phyloP scores from a whole-genome alignment of 495 filamentous ascomycete genomes.

The Aspergillus leporis region DNA sequence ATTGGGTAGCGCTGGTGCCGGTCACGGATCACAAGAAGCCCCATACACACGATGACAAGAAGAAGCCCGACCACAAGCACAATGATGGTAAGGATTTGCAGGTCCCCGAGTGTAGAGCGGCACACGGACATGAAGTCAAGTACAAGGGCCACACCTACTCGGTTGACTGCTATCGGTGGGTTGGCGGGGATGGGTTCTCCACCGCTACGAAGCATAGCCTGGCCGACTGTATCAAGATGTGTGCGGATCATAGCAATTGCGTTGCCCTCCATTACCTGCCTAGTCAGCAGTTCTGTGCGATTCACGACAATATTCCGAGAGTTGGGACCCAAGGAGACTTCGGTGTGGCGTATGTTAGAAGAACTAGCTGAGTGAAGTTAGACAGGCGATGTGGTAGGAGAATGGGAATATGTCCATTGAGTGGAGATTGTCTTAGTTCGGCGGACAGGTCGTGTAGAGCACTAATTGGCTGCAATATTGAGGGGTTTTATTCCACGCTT shows the following conservation, averaged over 20 bases:
- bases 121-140: background rate
- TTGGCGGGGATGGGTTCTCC: background rate
- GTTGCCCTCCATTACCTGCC: slow-evolving; percentile 1
- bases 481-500: too few relatives aligned
- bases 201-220: background rate
- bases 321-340: slow-evolving; percentile 3
- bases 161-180: slow-evolving; percentile 2
- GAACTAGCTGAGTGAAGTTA: background rate
- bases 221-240: slow-evolving; percentile 6
- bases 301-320: slow-evolving; percentile 2
- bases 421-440: too few relatives aligned
- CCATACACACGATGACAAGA: background rate
- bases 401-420: too few relatives aligned
- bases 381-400: too few relatives aligned
- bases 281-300: slow-evolving; percentile 1
- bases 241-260: background rate
- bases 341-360: slow-evolving; percentile 1
- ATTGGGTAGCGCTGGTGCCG: slow-evolving; percentile 3
- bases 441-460: too few relatives aligned
- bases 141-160: background rate
- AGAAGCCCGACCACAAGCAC: background rate
- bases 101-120: background rate
- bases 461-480: too few relatives aligned
- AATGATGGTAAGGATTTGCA: background rate
- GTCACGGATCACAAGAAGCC: background rate